Evolutionary conservation across 257 asterid species (phyloP).

Genomic region (Gentiana dahurica): DNA sequence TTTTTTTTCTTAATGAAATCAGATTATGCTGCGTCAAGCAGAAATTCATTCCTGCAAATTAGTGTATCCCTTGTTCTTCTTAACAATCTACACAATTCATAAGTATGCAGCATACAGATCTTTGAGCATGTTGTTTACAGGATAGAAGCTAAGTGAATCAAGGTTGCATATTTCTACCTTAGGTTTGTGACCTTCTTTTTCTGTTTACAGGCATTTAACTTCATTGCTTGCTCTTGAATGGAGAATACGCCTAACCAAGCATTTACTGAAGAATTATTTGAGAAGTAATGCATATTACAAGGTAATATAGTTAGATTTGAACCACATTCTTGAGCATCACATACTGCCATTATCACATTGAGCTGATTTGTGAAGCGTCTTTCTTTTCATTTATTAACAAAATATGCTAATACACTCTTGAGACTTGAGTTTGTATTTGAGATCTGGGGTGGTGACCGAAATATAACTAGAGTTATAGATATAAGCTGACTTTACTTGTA

Average conservation of each 20-base stretch:
- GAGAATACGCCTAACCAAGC: conserved; percentile 94
- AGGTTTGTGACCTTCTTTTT: not conserved
- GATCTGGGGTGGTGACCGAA: too few species aligned
- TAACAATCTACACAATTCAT: not conserved
- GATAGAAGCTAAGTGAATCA: too few species aligned
- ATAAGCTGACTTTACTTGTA: too few species aligned
- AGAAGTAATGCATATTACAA: conserved; percentile 87
- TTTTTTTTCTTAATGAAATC: not conserved
- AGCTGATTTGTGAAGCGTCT: not conserved
- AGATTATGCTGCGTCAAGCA: not conserved
- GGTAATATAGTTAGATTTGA: conserved; percentile 28
- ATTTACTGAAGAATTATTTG: conserved; percentile 68
- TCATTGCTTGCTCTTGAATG: conserved; percentile 93
- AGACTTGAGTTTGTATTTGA: too few species aligned
- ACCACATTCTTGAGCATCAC: not conserved
- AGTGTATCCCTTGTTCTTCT: not conserved
- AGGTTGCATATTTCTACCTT: too few species aligned
- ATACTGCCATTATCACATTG: not conserved
- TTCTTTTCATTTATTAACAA: too few species aligned
- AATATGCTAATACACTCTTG: too few species aligned
- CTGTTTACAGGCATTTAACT: conserved; percentile 63
- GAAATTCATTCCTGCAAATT: too few species aligned
- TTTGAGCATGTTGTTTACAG: not conserved
- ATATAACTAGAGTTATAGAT: too few species aligned
- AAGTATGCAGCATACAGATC: not conserved